Base-by-base conservation (phyloP, 2,329 filamentous ascomycete genomes). In the Nothophoma quercina region DNA sequence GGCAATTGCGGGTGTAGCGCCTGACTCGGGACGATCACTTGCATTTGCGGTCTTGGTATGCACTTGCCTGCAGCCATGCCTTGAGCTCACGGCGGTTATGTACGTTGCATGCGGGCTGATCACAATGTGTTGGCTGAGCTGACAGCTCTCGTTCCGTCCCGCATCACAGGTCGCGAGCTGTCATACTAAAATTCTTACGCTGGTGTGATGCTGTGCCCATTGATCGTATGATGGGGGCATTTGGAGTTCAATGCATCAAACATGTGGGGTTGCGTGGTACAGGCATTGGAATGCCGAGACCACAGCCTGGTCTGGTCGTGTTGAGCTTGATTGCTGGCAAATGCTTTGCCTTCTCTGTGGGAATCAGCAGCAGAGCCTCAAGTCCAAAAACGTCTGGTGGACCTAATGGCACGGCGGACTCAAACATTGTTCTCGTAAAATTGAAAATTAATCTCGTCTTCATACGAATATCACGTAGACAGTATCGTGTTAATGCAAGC, bases 51-150 rank as follows among this genome's bases (percentile, higher is more conserved):
- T 35, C 35, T 12, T 38, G 34, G 32, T 23, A 54, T 60, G 59
- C 59, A 52, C 54, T 46, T 16, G 30, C 40, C 55, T 64, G 63
- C 63, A 65, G 57, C 57, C 49, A 43, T 42, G 50, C 35, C 29
- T 54, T 35, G 33, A 51, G 35, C 38, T 54, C 48, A 52, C 56
- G 43, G 64, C 64, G 64, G 60, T 52, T 67, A 65, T 53, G 58
- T 63, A 64, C 53, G 63, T 57, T 51, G 25, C 26, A 62, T 64
- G 62, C 62, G 56, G 51, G 45, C 22, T 49, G 21, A 49, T 67
- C 64, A 67, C 64, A 65, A 57, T 63, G 61, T 49, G 59, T 44
- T 60, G 58, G 54, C 56, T 36, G 38, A 50, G 42, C 41, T 55
- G 56, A 53, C 43, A 45, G 45, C 23, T 12, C 32, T 25, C 35